These are phyloP conservation scores for Mucor piriformis DNA, from an alignment of 371 early-diverging fungal species.

Conservation along the genomic window DNA sequence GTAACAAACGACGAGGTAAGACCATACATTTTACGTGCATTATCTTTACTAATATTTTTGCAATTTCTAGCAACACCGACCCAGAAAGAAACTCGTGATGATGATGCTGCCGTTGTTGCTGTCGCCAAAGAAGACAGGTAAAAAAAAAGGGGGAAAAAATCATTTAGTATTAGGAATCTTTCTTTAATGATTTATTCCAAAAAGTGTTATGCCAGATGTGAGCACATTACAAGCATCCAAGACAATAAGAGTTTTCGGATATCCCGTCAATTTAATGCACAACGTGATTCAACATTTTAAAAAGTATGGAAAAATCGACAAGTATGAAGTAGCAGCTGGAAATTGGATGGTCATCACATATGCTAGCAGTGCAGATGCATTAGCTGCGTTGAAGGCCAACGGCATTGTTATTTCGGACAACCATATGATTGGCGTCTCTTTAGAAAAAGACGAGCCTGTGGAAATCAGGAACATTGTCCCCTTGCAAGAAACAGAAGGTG, in stretches of 20 bases:
- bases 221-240: not conserved
- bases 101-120: too few relatives aligned
- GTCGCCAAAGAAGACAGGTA: too few relatives aligned
- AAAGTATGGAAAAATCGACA: constrained; percentile 35
- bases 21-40: not conserved
- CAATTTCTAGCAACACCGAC: too few relatives aligned
- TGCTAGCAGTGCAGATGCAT: constrained; percentile 21
- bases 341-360: constrained; percentile 50
- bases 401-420: constrained; percentile 27
- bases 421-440: constrained; percentile 10
- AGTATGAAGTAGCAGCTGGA: constrained; percentile 30
- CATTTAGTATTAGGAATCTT: not conserved
- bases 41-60: not conserved
- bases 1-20: constrained; percentile 2
- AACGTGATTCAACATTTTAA: constrained; percentile 34
- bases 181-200: not conserved
- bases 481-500: not conserved
- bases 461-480: constrained; percentile 1
- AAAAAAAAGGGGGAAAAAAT: not conserved
- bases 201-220: not conserved
- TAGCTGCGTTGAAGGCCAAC: constrained; percentile 38
- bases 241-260: constrained; percentile 44
- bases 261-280: constrained; percentile 29
- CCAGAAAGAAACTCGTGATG: too few relatives aligned
- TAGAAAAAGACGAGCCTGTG: not conserved